Conservation (phyloP, 176 grass and related monocot species). For the Triticum urartu region DNA sequence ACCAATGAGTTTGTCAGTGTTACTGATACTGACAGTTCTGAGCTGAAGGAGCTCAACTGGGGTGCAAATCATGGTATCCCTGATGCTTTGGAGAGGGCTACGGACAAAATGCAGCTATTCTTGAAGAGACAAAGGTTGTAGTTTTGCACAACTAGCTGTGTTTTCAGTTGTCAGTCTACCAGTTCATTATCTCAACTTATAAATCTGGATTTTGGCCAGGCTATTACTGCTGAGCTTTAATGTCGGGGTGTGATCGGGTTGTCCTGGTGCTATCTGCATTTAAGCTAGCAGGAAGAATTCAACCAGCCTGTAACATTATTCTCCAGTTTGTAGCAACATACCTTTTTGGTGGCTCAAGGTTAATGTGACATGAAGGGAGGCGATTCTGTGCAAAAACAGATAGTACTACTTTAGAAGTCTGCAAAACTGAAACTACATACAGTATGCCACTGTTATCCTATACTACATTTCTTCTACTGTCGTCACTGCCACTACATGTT, state of each 20-base stretch:
- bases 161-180: not conserved
- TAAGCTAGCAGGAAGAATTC: not conserved
- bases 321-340: not conserved
- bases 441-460: not conserved
- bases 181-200: constrained; percentile 2
- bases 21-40: constrained; percentile 36
- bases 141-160: constrained; percentile 32
- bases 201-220: constrained; percentile 18
- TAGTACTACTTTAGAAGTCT: not conserved
- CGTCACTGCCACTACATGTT: not conserved
- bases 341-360: not conserved
- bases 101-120: constrained; percentile 42
- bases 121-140: constrained; percentile 42
- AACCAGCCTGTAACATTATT: not conserved
- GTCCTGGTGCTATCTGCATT: constrained; percentile 29
- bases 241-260: constrained; percentile 40
- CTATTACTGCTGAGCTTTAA: constrained; percentile 43
- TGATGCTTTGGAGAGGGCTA: constrained; percentile 43
- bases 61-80: constrained; percentile 35
- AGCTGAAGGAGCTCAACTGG: constrained; percentile 53
- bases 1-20: constrained; percentile 60
- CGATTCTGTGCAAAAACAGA: not conserved
- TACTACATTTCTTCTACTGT: not conserved
- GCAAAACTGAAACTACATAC: not conserved
- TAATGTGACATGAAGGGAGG: not conserved